Evolutionary conservation across 306 rosid genomes (phyloP), one percentile per base, ranked within the genome.

Genomic region (Cyamopsis tetragonoloba): DNA sequence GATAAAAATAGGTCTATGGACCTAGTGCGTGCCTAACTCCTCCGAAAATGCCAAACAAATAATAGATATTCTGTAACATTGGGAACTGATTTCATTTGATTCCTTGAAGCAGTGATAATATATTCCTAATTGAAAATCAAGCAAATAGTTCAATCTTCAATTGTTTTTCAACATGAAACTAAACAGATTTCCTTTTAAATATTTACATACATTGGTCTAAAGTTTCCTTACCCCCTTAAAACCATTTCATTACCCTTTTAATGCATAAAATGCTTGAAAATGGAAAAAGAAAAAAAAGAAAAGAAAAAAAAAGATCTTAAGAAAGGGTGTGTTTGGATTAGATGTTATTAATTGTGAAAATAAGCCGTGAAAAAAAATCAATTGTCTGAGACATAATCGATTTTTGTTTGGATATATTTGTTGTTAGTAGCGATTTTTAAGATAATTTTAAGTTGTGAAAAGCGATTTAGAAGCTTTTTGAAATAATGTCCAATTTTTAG

Each of bases 131-230:
- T 32, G 10, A 48, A 66, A 31, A 13, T 35, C 3, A 22, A 11
- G 19, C n/a, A 17, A 18, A 42, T 14, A 47, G 14, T 20, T 66
- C 60, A 48, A 48, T 28, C 60, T 37, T 47, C 10, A 34, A 32
- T 2, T 30, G 18, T 28, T 20, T 31, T 2, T 13, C 49, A 42
- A 22, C 7, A 56, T 46, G 61, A 20, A 56, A 8, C 51, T 55
- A 43, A 66, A 66, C 34, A 74, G 35, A 56, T 44, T 66, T 49
- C 44, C 53, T 18, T 34, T 44, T 24, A 18, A 56, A 66, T 24
- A 66, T 54, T 64, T 31, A 74, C 18, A 22, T 32, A 32, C 32
- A 51, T 55, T 65, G 11, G 17, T 46, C 57, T 20, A 18, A 54
- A 51, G 26, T 62, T 55, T 34, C n/a, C n/a, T n/a, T n/a, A n/a